phyloP scores from a whole-genome alignment of 2,329 filamentous ascomycete genomes.

The Didymella sp. region DNA sequence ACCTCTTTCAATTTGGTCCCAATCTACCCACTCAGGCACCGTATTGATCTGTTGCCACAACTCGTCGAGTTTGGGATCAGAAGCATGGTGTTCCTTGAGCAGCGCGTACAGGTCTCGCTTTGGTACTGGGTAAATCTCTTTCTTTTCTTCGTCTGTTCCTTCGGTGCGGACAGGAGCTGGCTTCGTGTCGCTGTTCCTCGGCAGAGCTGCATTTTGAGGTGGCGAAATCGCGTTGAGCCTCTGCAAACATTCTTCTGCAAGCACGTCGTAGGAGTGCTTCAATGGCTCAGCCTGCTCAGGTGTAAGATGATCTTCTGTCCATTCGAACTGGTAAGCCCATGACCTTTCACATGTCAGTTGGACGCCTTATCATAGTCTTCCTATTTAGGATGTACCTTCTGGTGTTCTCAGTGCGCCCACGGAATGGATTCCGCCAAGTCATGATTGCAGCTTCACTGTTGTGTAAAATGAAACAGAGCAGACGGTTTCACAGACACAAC shows the following conservation, averaged over 20 bases:
- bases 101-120: slow-evolving; percentile 69
- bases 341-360: slow-evolving; percentile 44
- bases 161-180: slow-evolving; percentile 34
- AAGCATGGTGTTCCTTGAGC: slow-evolving; percentile 63
- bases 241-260: slow-evolving; percentile 71
- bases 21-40: slow-evolving; percentile 78
- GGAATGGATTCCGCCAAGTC: slow-evolving; percentile 55
- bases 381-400: slow-evolving; percentile 45
- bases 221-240: slow-evolving; percentile 68
- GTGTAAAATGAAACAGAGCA: background rate
- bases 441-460: slow-evolving; percentile 34
- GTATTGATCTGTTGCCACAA: slow-evolving; percentile 73
- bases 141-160: slow-evolving; percentile 41
- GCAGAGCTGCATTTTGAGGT: slow-evolving; percentile 49
- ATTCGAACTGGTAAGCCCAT: slow-evolving; percentile 74
- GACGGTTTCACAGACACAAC: background rate
- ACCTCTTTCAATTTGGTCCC: slow-evolving; percentile 75
- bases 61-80: slow-evolving; percentile 62
- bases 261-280: slow-evolving; percentile 71
- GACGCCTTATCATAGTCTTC: slow-evolving; percentile 19
- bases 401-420: slow-evolving; percentile 53
- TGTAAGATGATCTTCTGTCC: slow-evolving; percentile 69
- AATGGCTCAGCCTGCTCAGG: slow-evolving; percentile 65
- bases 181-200: slow-evolving; percentile 48
- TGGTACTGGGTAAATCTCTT: slow-evolving; percentile 42